Evolutionary conservation across 495 filamentous ascomycete genomes (phyloP).

Genomic region (Xylaria flabelliformis): DNA sequence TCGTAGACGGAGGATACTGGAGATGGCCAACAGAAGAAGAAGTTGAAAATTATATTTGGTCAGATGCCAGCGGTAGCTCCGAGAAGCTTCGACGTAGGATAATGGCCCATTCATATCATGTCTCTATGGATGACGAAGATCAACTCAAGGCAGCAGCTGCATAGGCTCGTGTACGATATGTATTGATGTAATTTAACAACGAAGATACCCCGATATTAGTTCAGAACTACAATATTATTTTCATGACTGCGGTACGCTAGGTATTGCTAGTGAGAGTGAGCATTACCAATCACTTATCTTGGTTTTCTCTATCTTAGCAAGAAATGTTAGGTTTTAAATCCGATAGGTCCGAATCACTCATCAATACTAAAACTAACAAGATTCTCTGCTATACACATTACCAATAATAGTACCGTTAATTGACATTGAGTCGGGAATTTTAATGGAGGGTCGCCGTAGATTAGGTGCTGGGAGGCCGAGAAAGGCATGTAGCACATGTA

Average conservation of each 20-base stretch:
- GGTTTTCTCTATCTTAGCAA: neutral
- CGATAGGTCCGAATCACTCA: neutral
- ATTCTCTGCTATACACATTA: neutral
- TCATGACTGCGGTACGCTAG: too few relatives aligned
- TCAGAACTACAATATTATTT: neutral
- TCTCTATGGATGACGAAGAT: neutral
- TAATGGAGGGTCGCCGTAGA: neutral
- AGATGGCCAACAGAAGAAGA: constrained; percentile 40
- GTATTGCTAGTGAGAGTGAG: neutral
- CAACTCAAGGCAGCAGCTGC: neutral
- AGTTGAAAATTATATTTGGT: constrained; percentile 29
- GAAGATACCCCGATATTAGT: constrained; percentile 21
- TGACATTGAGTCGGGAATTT: neutral
- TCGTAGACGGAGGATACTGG: constrained; percentile 26
- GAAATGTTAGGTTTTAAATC: neutral
- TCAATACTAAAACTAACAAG: neutral
- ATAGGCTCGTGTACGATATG: constrained; percentile 22
- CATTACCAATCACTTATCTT: neutral
- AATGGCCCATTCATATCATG: neutral
- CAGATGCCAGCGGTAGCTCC: constrained; percentile 29
- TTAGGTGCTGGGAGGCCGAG: constrained; percentile 6
- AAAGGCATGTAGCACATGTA: constrained; percentile 14
- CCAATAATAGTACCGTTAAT: neutral
- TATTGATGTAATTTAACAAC: neutral
- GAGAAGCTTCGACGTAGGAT: constrained; percentile 29